phyloP scores from a whole-genome alignment of 805 yeast species.

The Saccharomycopsis amapae region DNA sequence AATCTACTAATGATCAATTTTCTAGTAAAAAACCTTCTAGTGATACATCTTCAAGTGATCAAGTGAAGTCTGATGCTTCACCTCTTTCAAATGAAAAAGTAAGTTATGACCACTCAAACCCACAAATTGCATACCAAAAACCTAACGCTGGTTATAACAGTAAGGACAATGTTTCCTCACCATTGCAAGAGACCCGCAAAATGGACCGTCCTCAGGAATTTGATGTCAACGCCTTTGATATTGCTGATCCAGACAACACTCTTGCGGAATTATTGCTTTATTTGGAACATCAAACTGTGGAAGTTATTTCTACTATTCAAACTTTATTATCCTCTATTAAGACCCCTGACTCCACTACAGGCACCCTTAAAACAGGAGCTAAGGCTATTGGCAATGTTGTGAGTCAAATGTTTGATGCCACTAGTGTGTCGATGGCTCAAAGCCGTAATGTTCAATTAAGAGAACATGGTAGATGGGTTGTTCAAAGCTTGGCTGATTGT shows the following conservation, averaged over 20 bases:
- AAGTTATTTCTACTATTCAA: constrained; percentile 86
- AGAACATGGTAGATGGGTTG: constrained; percentile 90
- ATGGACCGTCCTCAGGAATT: constrained; percentile 33
- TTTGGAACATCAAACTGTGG: constrained; percentile 88
- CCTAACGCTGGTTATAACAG: constrained; percentile 3
- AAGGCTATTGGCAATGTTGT: constrained; percentile 73
- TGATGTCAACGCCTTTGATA: constrained; percentile 69
- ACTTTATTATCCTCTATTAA: constrained; percentile 69
- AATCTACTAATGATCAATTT: no score
- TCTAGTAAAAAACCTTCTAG: no score
- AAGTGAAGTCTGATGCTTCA: no score
- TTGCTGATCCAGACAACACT: constrained; percentile 83
- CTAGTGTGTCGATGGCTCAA: constrained; percentile 81
- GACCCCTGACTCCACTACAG: constrained; percentile 68
- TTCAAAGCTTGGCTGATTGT: constrained; percentile 79
- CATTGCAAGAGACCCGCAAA: constrained; percentile 16
- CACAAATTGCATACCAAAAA: constrained; percentile 4
- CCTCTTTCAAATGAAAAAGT: no score
- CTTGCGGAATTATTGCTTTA: constrained; percentile 75
- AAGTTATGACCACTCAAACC: no score
- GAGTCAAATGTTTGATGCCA: constrained; percentile 82
- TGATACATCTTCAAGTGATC: no score
- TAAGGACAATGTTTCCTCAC: constrained; percentile 10
- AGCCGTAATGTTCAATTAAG: constrained; percentile 76
- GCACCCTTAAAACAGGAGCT: constrained; percentile 65